Evolutionary conservation across 306 rosid genomes (phyloP).

Genomic region (Hippophae tibetana): DNA sequence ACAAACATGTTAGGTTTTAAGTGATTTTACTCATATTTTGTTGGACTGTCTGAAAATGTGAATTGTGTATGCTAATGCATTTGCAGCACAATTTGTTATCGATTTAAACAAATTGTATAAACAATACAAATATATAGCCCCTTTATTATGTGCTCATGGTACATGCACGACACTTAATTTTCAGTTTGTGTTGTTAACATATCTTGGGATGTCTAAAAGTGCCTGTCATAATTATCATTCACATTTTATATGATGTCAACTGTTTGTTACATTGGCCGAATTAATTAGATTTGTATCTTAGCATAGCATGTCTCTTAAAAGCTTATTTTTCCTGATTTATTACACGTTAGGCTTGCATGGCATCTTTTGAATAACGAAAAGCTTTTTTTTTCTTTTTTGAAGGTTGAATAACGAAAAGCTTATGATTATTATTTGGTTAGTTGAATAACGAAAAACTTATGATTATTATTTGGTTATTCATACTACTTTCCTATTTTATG

Average conservation of each 20-base stretch:
- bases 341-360: slow-evolving; percentile 8
- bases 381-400: neutral
- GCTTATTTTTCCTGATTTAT: neutral
- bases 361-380: slow-evolving; percentile 6
- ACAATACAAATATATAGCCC: neutral
- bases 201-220: too few relatives aligned
- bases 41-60: neutral
- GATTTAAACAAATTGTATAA: too few relatives aligned
- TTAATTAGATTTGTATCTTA: neutral
- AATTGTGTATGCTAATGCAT: too few relatives aligned
- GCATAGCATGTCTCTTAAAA: neutral
- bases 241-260: neutral
- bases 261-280: neutral
- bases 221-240: neutral
- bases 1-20: neutral
- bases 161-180: neutral
- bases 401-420: neutral
- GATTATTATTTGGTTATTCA: neutral
- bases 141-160: neutral
- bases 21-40: neutral
- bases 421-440: too few relatives aligned
- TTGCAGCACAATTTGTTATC: too few relatives aligned
- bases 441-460: slow-evolving; percentile 1
- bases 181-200: too few relatives aligned
- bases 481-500: neutral